These are phyloP conservation scores for Colletotrichum aenigma DNA, from an alignment of 2,329 filamentous ascomycete species.

Conservation along the genomic window DNA sequence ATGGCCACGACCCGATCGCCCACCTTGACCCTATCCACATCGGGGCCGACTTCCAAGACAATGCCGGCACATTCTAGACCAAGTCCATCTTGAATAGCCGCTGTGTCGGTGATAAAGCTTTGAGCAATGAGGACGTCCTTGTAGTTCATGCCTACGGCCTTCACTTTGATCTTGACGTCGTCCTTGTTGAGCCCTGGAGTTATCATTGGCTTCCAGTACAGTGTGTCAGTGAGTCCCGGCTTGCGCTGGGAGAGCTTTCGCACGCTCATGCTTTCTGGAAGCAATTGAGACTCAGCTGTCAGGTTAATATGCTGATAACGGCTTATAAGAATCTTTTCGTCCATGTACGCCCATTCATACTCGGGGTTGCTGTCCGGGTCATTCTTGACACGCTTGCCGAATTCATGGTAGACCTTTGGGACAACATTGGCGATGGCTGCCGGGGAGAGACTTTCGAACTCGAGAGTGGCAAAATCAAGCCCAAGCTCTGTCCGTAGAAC, in stretches of 20 bases:
- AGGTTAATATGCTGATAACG: constrained; percentile 23
- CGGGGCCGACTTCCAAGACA: not conserved
- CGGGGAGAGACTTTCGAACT: not conserved
- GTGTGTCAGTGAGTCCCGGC: not conserved
- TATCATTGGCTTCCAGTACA: not conserved
- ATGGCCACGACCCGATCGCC: constrained; percentile 32
- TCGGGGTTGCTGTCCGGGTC: constrained; percentile 23
- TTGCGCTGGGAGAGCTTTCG: not conserved
- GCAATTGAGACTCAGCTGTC: constrained; percentile 19
- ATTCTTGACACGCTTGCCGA: not conserved
- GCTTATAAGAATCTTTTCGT: constrained; percentile 27
- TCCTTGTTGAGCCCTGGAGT: not conserved
- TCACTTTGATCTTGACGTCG: not conserved
- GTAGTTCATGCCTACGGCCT: constrained; percentile 15
- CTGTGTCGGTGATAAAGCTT: constrained; percentile 23
- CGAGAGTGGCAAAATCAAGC: not conserved
- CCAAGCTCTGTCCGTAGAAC: constrained; percentile 23
- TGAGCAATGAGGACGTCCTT: constrained; percentile 19
- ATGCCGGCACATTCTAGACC: constrained; percentile 25
- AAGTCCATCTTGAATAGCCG: constrained; percentile 27
- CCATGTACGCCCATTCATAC: constrained; percentile 32
- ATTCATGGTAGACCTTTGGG: not conserved
- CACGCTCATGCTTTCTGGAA: not conserved
- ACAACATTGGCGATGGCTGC: not conserved
- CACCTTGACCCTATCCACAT: constrained; percentile 23